Evolutionary conservation across 257 asterid species (phyloP), one percentile per base, ranked within the genome.

Genomic region (Fraxinus anomala): DNA sequence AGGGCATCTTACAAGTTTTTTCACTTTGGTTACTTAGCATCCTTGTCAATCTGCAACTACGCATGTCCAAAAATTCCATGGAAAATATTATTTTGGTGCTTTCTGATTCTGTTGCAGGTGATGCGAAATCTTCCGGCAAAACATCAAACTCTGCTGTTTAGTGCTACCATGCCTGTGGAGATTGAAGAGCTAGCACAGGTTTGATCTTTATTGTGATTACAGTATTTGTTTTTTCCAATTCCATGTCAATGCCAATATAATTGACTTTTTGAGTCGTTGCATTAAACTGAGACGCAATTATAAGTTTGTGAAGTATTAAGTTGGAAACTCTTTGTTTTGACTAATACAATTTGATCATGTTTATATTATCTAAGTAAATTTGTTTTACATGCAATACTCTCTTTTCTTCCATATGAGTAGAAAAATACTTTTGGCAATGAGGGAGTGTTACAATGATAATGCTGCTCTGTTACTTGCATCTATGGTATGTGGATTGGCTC

Each of bases 141-240:
- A 82, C 98, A 92, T 83, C 97, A 94, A 79, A 94, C 97, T 34
- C 75, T 94, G 87, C 79, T 94, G 83, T 94, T 94, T 76, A 92
- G 97, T 86, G 98, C 98, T 26, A 94, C 98, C 76, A 94, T 94
- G 98, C 98, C 98, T 1, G 89, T 88, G 77, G 97, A 94, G 89
- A 94, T 94, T 84, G 97, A 94, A 87, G 89, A 86, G 78, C 86
- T 94, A 73, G 88, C 98, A 42, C 97, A 92, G 93, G 97, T 90
- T 79, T 81, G 78, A 77, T 70, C 63, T 77, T 66, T 34, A 17
- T 73, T 76, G 71, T 24, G 77, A 44, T 65, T 30, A 61, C 74
- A 21, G 28, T 51, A 67, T 24, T 39, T 42, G n/a, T 56, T 79
- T 75, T 33, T 76, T 37, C 72, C 49, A 19, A 24, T 69, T 59